Evolutionary conservation across 192 early-diverging fungal species (phyloP).

Genomic region (Geosiphon pyriformis): DNA sequence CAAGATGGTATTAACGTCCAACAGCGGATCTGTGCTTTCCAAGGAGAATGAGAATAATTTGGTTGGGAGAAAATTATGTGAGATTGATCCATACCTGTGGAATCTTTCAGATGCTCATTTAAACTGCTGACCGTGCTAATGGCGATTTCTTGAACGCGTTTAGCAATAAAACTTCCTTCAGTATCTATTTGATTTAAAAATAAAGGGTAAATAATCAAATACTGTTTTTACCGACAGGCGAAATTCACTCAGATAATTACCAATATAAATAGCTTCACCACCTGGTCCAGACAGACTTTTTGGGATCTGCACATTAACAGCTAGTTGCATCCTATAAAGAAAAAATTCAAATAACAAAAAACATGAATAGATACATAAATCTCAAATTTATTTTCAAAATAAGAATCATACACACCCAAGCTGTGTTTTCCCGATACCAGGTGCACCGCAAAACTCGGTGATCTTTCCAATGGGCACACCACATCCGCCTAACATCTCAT

Average conservation of each 20-base stretch:
- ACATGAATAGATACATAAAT: background rate
- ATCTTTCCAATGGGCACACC: conserved; percentile 41
- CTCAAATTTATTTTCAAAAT: background rate
- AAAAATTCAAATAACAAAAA: conserved; percentile 3
- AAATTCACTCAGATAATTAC: background rate
- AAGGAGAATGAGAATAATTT: background rate
- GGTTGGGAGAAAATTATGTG: background rate
- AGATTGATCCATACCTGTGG: background rate
- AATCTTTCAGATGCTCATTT: background rate
- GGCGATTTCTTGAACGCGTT: conserved; percentile 17
- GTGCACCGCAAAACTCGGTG: conserved; percentile 44
- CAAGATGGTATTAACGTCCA: conserved; percentile 10
- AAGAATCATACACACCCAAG: conserved; percentile 28
- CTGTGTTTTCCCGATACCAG: conserved; percentile 52
- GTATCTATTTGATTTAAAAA: conserved; percentile 21
- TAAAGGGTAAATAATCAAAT: background rate
- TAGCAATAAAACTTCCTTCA: conserved; percentile 22
- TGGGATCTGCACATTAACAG: conserved; percentile 26
- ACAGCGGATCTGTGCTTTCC: background rate
- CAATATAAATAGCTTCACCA: conserved; percentile 23
- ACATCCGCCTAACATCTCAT: conserved; percentile 34
- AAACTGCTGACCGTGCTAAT: background rate
- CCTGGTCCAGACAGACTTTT: conserved; percentile 11
- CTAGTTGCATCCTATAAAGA: conserved; percentile 14
- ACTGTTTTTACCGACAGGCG: no score